phyloP scores from a whole-genome alignment of 257 asterid species.

The Primulina tabacum region DNA sequence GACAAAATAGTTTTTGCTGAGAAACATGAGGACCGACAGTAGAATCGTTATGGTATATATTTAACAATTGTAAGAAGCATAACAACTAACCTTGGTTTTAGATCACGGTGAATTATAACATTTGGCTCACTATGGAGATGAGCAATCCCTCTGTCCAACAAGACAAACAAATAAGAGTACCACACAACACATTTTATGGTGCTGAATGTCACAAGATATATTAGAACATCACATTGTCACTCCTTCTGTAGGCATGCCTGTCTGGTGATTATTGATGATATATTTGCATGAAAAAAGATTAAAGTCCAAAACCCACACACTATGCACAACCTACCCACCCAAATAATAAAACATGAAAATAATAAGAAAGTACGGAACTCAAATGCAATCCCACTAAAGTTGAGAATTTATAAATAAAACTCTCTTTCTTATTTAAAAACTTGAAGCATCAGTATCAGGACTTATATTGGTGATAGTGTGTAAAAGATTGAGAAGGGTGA shows the following conservation, averaged over 20 bases:
- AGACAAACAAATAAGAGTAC: slow-evolving; percentile 23
- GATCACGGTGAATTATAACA: slow-evolving; percentile 91
- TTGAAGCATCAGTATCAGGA: slow-evolving; percentile 4
- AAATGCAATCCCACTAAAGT: background rate
- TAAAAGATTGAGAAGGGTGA: slow-evolving; percentile 1
- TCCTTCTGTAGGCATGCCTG: slow-evolving; percentile 6
- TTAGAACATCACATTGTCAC: slow-evolving; percentile 14
- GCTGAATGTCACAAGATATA: slow-evolving; percentile 15
- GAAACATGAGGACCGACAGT: slow-evolving; percentile 14
- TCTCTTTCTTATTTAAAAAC: slow-evolving; percentile 9
- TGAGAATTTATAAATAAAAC: background rate
- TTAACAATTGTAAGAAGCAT: slow-evolving; percentile 13
- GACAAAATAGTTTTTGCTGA: slow-evolving; percentile 10
- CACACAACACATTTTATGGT: slow-evolving; percentile 3
- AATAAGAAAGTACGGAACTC: background rate
- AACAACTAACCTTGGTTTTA: slow-evolving; percentile 83
- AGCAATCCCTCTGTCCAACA: slow-evolving; percentile 87
- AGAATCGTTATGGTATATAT: slow-evolving; percentile 2
- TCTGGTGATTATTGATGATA: slow-evolving; percentile 13
- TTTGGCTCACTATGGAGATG: slow-evolving; percentile 98
- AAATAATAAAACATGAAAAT: background rate
- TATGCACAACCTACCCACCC: background rate
- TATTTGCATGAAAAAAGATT: slow-evolving; percentile 6
- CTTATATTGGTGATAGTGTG: slow-evolving; percentile 14
- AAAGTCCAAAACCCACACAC: background rate